Evolutionary conservation across 176 grass and related monocot genomes (phyloP), one percentile per base, ranked within the genome.

Genomic region (Tillandsia leiboldiana): DNA sequence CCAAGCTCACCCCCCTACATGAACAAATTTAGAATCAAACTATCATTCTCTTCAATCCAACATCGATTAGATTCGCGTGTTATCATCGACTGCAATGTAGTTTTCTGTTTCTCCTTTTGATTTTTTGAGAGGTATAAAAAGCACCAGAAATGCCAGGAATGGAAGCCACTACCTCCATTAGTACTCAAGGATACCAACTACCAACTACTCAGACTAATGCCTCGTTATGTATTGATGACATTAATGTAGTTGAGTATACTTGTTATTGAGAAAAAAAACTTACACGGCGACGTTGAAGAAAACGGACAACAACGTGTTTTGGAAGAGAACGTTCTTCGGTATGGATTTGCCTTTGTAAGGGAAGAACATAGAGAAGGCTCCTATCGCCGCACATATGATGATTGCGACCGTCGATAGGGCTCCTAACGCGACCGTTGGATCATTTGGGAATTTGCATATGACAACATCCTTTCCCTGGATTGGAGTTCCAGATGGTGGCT

Each of bases 261-360:
- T 68, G 22, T 10, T 53, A 18, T 7, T 11, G 58, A 33, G 33
- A 9, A 49, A 23, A 20, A 26, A 29, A 14, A 59, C 78, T 88
- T 91, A 91, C 88, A 78, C 57, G 27, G 77, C 53, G 29, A 91
- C 12, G 10, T 84, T 53, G 69, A 88, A 75, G 82, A 91, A 88
- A 51, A 81, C 58, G 53, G 71, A 71, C 51, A 96, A 70, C 17
- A 75, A 20, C 2, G 67, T 70, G 83, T 77, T 59, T 51, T 10
- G 63, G 65, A 91, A 71, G 50, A 91, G 66, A 20, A 56, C 61
- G 26, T 80, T 57, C 63, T 23, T 66, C 0, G 88, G 70, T 27
- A 91, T 3, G 23, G 49, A 51, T 51, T 47, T 59, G 48, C 70
- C 82, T 0, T 75, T 59, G 72, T 88, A 86, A 71, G 92, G 73